Percentiles rank a stretch among this genome's conserved stretches.
These are phyloP conservation scores for Cornus suecica DNA, from an alignment of 148 eudicot genomes.

Conservation along the genomic window DNA sequence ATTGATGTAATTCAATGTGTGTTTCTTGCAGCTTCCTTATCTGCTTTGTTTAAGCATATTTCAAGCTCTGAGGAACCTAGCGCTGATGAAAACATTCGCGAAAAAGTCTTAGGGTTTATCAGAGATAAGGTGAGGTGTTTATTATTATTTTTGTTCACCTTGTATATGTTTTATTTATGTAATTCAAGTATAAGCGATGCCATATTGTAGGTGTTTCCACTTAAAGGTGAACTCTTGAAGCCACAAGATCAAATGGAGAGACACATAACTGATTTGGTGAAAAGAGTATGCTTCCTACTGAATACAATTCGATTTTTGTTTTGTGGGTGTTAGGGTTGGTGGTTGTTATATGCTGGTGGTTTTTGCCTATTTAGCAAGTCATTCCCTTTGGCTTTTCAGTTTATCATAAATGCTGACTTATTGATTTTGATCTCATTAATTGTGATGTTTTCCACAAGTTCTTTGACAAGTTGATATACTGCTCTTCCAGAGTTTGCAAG, in stretches of 20 bases:
- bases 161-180: not conserved
- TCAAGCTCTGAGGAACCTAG: conserved; percentile 59
- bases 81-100: conserved; percentile 69
- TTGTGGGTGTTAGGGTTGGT: not conserved
- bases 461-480: conserved; percentile 12
- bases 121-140: conserved; percentile 68
- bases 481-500: conserved; percentile 80
- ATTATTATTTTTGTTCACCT: not conserved
- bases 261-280: conserved; percentile 85
- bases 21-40: conserved; percentile 66
- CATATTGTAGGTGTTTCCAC: conserved; percentile 70
- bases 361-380: not conserved
- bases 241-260: conserved; percentile 98
- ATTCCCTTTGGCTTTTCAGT: not conserved
- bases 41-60: conserved; percentile 74
- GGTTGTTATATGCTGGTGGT: not conserved
- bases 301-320: not conserved
- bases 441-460: not conserved
- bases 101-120: conserved; percentile 70
- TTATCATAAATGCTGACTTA: not conserved
- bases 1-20: conserved; percentile 1
- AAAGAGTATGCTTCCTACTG: conserved; percentile 45
- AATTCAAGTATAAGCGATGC: conserved; percentile 1
- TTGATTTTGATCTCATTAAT: not conserved
- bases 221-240: conserved; percentile 80